Evolutionary conservation across 768 basidiomycete genomes (phyloP).

Genomic region (Naematelia encephala): DNA sequence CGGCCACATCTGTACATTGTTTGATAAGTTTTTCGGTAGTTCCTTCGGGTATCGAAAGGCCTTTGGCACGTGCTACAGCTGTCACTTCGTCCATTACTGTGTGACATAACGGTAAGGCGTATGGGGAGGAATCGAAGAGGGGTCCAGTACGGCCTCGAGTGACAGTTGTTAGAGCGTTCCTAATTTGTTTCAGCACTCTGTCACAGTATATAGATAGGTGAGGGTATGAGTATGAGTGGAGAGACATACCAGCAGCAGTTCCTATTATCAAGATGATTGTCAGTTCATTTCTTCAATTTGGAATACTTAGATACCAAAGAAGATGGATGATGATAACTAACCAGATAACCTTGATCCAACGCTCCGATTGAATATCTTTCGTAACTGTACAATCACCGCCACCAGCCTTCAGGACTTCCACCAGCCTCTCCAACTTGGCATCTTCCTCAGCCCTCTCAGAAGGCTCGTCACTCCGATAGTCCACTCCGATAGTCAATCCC

Average conservation of each 20-base stretch:
- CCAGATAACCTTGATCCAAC: slow-evolving; percentile 51
- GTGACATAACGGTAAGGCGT: slow-evolving; percentile 39
- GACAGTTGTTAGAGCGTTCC: slow-evolving; percentile 45
- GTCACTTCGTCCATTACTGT: slow-evolving; percentile 43
- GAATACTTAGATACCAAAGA: too few species aligned
- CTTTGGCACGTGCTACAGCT: slow-evolving; percentile 45
- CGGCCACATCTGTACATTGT: slow-evolving; percentile 42
- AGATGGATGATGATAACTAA: too few species aligned
- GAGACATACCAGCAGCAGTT: slow-evolving; percentile 18
- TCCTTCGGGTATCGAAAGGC: slow-evolving; percentile 40
- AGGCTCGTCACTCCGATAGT: slow-evolving; percentile 19
- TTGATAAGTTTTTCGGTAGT: slow-evolving; percentile 43
- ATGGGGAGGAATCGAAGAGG: slow-evolving; percentile 38
- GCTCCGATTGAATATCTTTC: slow-evolving; percentile 43
- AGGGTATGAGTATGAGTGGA: not conserved
- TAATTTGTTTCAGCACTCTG: not conserved
- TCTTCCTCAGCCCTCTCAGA: slow-evolving; percentile 30
- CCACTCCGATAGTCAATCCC: slow-evolving; percentile 46
- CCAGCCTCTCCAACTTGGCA: slow-evolving; percentile 31
- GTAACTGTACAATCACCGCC: slow-evolving; percentile 38
- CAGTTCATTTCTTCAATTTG: not conserved
- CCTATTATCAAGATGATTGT: slow-evolving; percentile 12
- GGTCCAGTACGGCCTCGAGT: slow-evolving; percentile 40
- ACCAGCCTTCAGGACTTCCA: slow-evolving; percentile 29
- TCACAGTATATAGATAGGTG: too few species aligned